Evolutionary conservation across 768 basidiomycete species (phyloP).

Genomic region (Cystobasidium tubakii): DNA sequence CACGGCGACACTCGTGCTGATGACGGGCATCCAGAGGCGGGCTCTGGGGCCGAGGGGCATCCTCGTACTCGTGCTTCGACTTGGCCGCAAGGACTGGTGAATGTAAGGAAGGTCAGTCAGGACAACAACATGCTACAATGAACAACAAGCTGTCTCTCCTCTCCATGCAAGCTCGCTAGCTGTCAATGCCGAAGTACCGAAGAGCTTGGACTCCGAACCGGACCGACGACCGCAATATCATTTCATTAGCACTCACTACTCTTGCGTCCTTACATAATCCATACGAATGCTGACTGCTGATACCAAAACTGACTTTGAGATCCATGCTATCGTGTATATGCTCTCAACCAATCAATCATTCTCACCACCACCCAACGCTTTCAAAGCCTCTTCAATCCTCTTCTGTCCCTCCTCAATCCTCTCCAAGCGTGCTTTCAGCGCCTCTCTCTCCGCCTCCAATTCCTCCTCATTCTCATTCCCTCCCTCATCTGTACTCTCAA

Average conservation of each 20-base stretch:
- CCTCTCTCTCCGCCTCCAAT: slow-evolving; percentile 5
- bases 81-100: too few relatives aligned
- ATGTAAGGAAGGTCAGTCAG: neutral
- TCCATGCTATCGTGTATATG: too few relatives aligned
- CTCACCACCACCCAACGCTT: slow-evolving; percentile 23
- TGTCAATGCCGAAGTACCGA: too few relatives aligned
- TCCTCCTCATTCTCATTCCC: neutral
- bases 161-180: too few relatives aligned
- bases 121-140: neutral
- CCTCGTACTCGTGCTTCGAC: too few relatives aligned
- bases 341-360: neutral
- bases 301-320: too few relatives aligned
- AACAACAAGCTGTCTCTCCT: too few relatives aligned
- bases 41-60: slow-evolving; percentile 11
- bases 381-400: slow-evolving; percentile 32
- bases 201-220: too few relatives aligned
- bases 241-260: too few relatives aligned
- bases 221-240: too few relatives aligned
- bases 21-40: slow-evolving; percentile 3
- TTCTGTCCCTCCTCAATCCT: slow-evolving; percentile 35
- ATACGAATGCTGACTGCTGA: too few relatives aligned
- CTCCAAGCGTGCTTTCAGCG: slow-evolving; percentile 9
- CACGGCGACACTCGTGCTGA: neutral
- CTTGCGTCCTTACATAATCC: too few relatives aligned
- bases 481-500: neutral